Percentiles rank a stretch among this genome's conserved stretches.
Evolutionary conservation across 2,329 filamentous ascomycete species (phyloP).

Genomic region (Daldinia eschscholtzii): DNA sequence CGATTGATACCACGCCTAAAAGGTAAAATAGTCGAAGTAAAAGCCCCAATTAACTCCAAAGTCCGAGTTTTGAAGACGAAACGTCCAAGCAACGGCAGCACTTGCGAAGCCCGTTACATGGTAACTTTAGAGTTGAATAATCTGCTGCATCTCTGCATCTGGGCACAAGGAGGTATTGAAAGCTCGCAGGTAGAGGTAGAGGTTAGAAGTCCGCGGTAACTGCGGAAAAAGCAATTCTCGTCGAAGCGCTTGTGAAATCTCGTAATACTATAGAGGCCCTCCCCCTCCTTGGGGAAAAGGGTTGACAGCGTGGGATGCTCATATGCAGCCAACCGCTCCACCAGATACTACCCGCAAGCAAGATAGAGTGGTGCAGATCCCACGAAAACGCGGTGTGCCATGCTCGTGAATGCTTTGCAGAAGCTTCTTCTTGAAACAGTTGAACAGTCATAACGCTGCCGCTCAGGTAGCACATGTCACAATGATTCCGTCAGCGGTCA

Average conservation of each 20-base stretch:
- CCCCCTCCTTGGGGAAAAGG: background rate
- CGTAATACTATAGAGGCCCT: constrained; percentile 1
- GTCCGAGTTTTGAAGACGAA: background rate
- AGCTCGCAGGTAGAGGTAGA: constrained; percentile 2
- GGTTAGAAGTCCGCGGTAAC: constrained; percentile 22
- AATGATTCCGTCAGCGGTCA: constrained; percentile 8
- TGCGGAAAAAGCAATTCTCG: constrained; percentile 24
- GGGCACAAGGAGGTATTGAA: constrained; percentile 19
- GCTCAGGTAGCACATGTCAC: constrained; percentile 16
- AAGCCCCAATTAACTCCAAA: background rate
- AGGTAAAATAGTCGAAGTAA: constrained; percentile 8
- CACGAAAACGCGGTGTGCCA: constrained; percentile 41
- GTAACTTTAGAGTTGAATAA: constrained; percentile 14
- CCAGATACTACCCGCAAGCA: constrained; percentile 25
- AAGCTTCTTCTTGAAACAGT: constrained; percentile 18
- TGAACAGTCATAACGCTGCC: constrained; percentile 10
- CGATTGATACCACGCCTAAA: constrained; percentile 5
- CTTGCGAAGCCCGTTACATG: background rate
- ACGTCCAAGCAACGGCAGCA: background rate
- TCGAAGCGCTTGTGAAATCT: constrained; percentile 24
- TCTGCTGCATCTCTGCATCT: constrained; percentile 25
- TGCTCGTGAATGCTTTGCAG: constrained; percentile 31
- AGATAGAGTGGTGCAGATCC: constrained; percentile 37
- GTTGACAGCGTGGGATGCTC: constrained; percentile 14
- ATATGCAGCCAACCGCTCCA: constrained; percentile 26